Evolutionary conservation across 1,139 yeast genomes (phyloP).

Genomic region (Candida anutae): DNA sequence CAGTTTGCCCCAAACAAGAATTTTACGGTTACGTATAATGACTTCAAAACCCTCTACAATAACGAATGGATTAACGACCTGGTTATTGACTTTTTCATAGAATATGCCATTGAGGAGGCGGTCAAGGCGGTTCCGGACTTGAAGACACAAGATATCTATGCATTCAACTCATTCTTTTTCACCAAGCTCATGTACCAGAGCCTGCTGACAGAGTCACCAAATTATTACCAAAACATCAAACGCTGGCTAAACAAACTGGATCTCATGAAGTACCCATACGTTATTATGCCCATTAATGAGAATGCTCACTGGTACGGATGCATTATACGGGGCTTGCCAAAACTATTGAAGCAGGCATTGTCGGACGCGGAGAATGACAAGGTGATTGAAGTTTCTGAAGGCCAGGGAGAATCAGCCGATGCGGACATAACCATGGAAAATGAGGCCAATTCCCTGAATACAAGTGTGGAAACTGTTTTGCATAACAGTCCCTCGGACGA

Average conservation of each 20-base stretch:
- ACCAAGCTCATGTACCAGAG: conserved; percentile 44
- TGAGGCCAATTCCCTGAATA: not conserved
- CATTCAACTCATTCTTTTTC: conserved; percentile 82
- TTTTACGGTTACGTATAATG: conserved; percentile 49
- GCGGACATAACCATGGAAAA: not conserved
- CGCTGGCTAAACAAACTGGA: conserved; percentile 76
- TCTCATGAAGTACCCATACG: conserved; percentile 49
- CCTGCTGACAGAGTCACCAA: conserved; percentile 9
- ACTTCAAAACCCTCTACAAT: conserved; percentile 60
- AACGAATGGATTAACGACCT: conserved; percentile 75
- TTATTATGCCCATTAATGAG: conserved; percentile 79
- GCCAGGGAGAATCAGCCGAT: conserved; percentile 5
- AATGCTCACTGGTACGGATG: conserved; percentile 86
- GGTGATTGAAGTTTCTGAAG: conserved; percentile 6
- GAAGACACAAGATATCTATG: conserved; percentile 33
- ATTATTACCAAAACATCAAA: conserved; percentile 57
- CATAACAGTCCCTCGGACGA: not conserved
- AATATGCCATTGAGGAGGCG: conserved; percentile 44
- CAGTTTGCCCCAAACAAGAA: conserved; percentile 39
- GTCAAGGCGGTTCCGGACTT: conserved; percentile 13
- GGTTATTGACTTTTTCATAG: conserved; percentile 63
- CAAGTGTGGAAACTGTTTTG: not conserved
- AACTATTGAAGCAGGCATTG: conserved; percentile 14
- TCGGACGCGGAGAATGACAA: conserved; percentile 1
- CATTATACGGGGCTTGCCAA: conserved; percentile 45